Conservation (phyloP, 2,329 filamentous ascomycete genomes). For the Fusarium pseudoanthophilum region DNA sequence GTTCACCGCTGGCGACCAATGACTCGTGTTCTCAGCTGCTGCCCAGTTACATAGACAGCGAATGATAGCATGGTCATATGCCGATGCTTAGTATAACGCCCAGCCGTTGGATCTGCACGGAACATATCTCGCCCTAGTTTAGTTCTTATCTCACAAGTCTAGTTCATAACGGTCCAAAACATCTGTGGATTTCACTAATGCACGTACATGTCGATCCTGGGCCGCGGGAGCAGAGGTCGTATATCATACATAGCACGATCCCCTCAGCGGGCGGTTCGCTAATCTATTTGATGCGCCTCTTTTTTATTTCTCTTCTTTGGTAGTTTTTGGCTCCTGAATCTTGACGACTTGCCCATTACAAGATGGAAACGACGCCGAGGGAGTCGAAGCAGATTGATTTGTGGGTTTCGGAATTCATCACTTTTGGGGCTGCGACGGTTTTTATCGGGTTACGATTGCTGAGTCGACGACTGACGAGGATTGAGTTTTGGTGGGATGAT, state of each 20-base stretch:
- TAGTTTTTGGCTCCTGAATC: not conserved
- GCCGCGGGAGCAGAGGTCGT: not conserved
- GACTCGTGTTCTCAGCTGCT: conserved; percentile 4
- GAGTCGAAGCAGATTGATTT: conserved; percentile 33
- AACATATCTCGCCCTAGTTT: not conserved
- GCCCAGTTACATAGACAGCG: not conserved
- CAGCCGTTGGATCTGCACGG: not conserved
- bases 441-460: conserved; percentile 20
- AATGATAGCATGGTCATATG: not conserved
- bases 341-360: not conserved
- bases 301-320: not conserved
- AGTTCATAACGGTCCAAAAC: not conserved
- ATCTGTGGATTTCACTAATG: conserved; percentile 8
- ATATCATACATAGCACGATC: conserved; percentile 14
- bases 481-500: conserved; percentile 36
- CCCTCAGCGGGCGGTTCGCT: conserved; percentile 2
- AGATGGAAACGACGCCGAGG: conserved; percentile 9
- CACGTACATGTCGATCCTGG: conserved; percentile 13
- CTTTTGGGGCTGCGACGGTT: conserved; percentile 25
- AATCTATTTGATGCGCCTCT: conserved; percentile 22
- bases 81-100: not conserved
- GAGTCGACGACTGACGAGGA: conserved; percentile 31
- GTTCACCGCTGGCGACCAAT: not conserved
- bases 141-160: not conserved
- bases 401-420: conserved; percentile 29